These are phyloP conservation scores for Acrodontium crateriforme DNA, from an alignment of 2,329 filamentous ascomycete species.

Conservation along the genomic window DNA sequence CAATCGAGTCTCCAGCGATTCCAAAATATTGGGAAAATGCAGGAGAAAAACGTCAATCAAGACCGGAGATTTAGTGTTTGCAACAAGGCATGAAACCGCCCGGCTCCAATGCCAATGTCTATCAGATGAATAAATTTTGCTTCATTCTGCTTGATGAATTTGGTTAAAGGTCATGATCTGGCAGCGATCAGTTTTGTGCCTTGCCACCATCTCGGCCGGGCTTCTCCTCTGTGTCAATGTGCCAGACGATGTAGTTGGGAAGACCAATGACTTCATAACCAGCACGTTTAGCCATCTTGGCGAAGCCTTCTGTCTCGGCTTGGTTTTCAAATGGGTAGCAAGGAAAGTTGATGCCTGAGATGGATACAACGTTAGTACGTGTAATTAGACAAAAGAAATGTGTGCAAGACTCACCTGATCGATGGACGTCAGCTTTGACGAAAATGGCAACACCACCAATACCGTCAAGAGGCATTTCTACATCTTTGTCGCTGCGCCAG, in stretches of 20 bases:
- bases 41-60: no score
- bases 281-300: conserved; percentile 94
- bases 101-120: no score
- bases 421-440: conserved; percentile 94
- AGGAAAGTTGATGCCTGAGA: conserved; percentile 86
- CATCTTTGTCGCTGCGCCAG: conserved; percentile 81
- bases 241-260: conserved; percentile 97
- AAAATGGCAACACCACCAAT: conserved; percentile 96
- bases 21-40: no score
- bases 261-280: conserved; percentile 86
- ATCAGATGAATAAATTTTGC: no score
- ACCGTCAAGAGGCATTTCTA: conserved; percentile 83
- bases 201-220: no score
- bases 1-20: no score
- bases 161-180: no score
- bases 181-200: no score
- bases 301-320: conserved; percentile 96
- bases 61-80: no score
- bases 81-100: no score
- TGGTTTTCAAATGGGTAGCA: conserved; percentile 96
- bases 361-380: conserved; percentile 8
- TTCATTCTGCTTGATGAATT: no score
- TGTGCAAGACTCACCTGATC: conserved; percentile 52
- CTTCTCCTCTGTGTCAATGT: conserved; percentile 94
- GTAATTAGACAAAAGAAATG: background rate